phyloP scores from a whole-genome alignment of 2,329 filamentous ascomycete species.

The Leptographium lundbergii region DNA sequence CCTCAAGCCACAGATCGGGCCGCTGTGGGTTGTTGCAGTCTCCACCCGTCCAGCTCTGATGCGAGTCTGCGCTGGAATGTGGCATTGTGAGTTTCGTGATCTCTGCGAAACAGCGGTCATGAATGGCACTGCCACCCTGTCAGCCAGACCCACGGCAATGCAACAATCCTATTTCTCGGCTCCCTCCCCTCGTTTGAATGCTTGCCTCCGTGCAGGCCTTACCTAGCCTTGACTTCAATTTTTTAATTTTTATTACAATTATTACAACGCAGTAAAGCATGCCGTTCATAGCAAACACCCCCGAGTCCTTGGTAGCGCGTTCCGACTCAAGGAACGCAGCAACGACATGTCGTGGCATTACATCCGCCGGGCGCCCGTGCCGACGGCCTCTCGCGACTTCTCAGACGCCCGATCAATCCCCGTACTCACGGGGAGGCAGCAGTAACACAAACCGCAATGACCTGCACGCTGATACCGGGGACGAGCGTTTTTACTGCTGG shows the following conservation, averaged over 20 bases:
- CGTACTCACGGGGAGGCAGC: neutral
- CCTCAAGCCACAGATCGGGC: neutral
- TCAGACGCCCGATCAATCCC: conserved; percentile 14
- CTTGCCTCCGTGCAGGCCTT: too few relatives aligned
- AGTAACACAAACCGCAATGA: conserved; percentile 12
- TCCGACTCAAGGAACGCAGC: conserved; percentile 75
- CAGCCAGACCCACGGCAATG: neutral
- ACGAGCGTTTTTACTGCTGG: conserved; percentile 72
- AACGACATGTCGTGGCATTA: conserved; percentile 82
- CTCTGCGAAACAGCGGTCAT: neutral
- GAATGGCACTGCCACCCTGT: neutral
- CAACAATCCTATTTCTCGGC: neutral
- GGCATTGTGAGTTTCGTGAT: neutral
- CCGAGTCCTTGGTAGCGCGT: conserved; percentile 66
- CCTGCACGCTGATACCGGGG: conserved; percentile 32
- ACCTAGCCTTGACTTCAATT: too few relatives aligned
- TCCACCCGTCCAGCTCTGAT: neutral
- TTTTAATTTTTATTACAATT: neutral
- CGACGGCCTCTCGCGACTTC: conserved; percentile 52
- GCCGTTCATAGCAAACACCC: conserved; percentile 59
- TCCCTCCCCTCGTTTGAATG: neutral
- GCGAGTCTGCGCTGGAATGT: neutral
- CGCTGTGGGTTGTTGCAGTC: neutral
- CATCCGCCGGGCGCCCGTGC: conserved; percentile 69
- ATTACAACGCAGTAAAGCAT: conserved; percentile 23